Base-by-base conservation (phyloP, 176 grass and related monocot genomes). In the Triticum turgidum region DNA sequence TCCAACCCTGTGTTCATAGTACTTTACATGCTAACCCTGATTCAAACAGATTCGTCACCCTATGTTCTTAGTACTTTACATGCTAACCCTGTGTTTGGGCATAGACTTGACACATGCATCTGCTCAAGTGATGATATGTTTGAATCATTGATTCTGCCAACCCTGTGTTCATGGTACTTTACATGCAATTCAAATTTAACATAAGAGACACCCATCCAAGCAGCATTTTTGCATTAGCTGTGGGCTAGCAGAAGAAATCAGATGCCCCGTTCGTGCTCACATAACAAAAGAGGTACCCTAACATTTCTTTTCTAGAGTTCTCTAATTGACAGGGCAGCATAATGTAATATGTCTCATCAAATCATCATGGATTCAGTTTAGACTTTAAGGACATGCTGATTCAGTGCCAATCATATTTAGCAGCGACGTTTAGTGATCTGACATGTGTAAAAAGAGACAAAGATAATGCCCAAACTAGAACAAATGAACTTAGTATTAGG, bases 311-410 rank as follows among this genome's bases (percentile, higher is more conserved):
- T 75, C 72, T 49, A 51, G 1, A 51, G 24, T 75, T 75, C 22
- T 75, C 72, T 29, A 75, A 37, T 37, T 75, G 72, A 8, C 72
- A 51, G 71, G 45, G 8, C 4, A 12, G 44, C 73, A 30, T 52
- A 32, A 30, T 11, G 8, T 52, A 76, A 52, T 75, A 15, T 54
- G 25, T 76, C 73, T 18, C 47, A 18, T 54, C 24, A 76, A 52
- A 76, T 52, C 45, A 52, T 54, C 72, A 30, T 32, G 17, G 29
- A 70, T 17, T 65, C 66, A 6, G 64, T 84, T 76, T 77, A 78
- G 52, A 84, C 42, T 64, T 77, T 83, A 74, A 64, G 68, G 17
- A 10, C 54, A 75, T 17, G 82, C 13, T 76, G 58, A 76, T 34
- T 70, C 18, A 49, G 32, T 84, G 68, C 3, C 22, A 65, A 24